These are phyloP conservation scores for Fusarium nisikadoi DNA, from an alignment of 2,329 filamentous ascomycete genomes.

Conservation along the genomic window DNA sequence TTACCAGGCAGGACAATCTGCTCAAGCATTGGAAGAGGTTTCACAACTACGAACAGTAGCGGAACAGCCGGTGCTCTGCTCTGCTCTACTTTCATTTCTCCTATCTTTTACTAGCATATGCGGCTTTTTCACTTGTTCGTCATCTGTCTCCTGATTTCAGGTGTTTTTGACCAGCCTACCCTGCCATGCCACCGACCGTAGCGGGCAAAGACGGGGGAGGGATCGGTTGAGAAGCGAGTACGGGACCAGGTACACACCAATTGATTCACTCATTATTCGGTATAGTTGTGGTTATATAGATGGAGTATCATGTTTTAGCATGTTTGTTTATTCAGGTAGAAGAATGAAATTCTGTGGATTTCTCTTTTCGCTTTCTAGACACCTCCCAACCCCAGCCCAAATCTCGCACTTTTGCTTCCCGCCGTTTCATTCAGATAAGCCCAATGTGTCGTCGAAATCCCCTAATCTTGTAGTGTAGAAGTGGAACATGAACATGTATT, in stretches of 20 bases:
- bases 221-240: slow-evolving; percentile 6
- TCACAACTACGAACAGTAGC: slow-evolving; percentile 5
- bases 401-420: slow-evolving; percentile 25
- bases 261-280: neutral
- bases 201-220: neutral
- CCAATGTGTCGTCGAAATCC: slow-evolving; percentile 13
- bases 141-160: slow-evolving; percentile 20
- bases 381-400: neutral
- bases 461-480: neutral
- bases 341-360: slow-evolving; percentile 29
- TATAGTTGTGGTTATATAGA: neutral
- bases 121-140: neutral
- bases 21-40: slow-evolving; percentile 33
- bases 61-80: neutral
- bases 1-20: slow-evolving; percentile 37
- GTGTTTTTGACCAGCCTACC: slow-evolving; percentile 18
- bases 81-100: neutral
- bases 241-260: neutral
- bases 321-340: slow-evolving; percentile 16
- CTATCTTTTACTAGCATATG: neutral
- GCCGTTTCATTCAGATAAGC: slow-evolving; percentile 20
- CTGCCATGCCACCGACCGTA: neutral
- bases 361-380: slow-evolving; percentile 3
- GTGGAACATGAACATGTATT: neutral
- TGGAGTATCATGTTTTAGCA: slow-evolving; percentile 17